Percentiles rank a stretch among this genome's conserved stretches.
These are phyloP conservation scores for Infundibulicybe gibba DNA, from an alignment of 768 basidiomycete genomes.

Conservation along the genomic window DNA sequence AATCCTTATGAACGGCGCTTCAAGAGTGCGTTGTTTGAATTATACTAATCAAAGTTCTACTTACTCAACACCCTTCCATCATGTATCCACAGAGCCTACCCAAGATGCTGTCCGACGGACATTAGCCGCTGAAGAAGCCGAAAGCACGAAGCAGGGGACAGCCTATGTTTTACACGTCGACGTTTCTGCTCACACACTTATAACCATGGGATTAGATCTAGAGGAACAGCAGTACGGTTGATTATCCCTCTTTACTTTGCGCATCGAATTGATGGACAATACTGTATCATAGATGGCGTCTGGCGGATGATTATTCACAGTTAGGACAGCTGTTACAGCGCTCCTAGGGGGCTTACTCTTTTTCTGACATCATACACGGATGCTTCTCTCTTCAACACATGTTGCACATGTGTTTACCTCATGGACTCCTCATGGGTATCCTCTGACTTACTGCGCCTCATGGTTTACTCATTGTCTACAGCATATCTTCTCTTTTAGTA, in stretches of 20 bases:
- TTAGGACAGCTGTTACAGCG: too few relatives aligned
- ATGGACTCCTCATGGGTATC: too few relatives aligned
- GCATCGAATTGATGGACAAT: not conserved
- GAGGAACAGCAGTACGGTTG: conserved; percentile 6
- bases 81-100: conserved; percentile 1
- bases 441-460: too few relatives aligned
- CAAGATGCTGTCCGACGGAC: not conserved
- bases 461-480: too few relatives aligned
- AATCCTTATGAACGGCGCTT: conserved; percentile 6
- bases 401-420: too few relatives aligned
- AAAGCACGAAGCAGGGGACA: not conserved
- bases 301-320: not conserved
- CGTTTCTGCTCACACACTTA: conserved; percentile 3
- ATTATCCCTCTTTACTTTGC: not conserved
- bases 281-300: not conserved
- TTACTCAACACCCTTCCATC: too few relatives aligned
- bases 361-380: too few relatives aligned
- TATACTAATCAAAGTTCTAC: not conserved
- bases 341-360: too few relatives aligned
- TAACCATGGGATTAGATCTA: conserved; percentile 8
- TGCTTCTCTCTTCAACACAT: too few relatives aligned
- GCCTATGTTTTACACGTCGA: conserved; percentile 3
- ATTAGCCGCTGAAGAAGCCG: conserved; percentile 2
- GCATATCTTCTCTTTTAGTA: too few relatives aligned
- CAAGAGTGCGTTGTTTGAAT: not conserved